phyloP scores from a whole-genome alignment of 345 rosid genomes.

The Clarkia xantiana region DNA sequence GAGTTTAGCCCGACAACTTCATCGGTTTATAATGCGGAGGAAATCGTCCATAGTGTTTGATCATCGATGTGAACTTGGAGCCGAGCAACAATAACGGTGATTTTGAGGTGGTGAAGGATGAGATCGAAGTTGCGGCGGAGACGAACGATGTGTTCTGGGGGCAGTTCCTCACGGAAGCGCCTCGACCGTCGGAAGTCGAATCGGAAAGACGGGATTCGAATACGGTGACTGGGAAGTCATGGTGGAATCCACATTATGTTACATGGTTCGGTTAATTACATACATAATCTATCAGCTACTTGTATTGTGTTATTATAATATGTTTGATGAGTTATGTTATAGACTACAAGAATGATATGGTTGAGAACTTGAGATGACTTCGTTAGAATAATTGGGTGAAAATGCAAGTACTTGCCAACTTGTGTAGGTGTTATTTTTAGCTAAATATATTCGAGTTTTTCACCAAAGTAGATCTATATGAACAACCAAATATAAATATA shows the following conservation, averaged over 20 bases:
- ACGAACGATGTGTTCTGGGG: slow-evolving; percentile 48
- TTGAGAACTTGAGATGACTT: too few species aligned
- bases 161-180: slow-evolving; percentile 37
- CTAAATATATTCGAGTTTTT: too few species aligned
- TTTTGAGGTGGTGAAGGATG: slow-evolving; percentile 5
- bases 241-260: slow-evolving; percentile 18
- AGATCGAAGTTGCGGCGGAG: slow-evolving; percentile 2
- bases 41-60: slow-evolving; percentile 8
- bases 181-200: slow-evolving; percentile 14
- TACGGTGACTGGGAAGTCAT: slow-evolving; percentile 8
- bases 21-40: slow-evolving; percentile 4
- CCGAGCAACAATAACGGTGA: slow-evolving; percentile 6
- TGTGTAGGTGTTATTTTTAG: too few species aligned
- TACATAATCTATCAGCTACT: too few species aligned
- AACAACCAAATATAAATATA: too few species aligned
- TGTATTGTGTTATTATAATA: too few species aligned
- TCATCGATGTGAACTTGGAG: slow-evolving; percentile 12
- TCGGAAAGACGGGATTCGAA: slow-evolving; percentile 2
- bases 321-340: too few species aligned
- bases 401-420: too few species aligned
- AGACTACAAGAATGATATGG: too few species aligned
- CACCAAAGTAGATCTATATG: too few species aligned
- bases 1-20: slow-evolving; percentile 18
- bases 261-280: not conserved
- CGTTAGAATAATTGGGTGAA: too few species aligned